Conservation (phyloP, 805 yeast species). For the Starmerella ratchasimensis region DNA sequence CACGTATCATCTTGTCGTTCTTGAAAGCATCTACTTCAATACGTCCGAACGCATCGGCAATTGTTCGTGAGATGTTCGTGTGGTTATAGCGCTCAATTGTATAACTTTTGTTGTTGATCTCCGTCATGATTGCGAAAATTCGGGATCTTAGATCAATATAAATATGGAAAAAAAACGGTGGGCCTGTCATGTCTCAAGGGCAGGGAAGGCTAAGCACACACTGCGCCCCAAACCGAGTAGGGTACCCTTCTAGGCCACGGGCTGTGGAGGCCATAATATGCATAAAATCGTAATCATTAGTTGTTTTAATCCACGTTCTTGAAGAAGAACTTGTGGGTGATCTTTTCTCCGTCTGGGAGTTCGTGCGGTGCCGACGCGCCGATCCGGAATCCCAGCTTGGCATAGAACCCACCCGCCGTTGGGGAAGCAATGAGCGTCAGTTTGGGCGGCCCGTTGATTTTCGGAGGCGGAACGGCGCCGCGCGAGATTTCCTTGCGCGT, state of each 20-base stretch:
- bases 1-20: slow-evolving; percentile 1
- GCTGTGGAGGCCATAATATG: no score
- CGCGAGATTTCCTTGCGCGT: slow-evolving; percentile 1
- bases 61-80: slow-evolving; percentile 1
- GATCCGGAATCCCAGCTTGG: background rate
- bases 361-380: slow-evolving; percentile 1
- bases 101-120: no score
- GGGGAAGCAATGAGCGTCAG: slow-evolving; percentile 10
- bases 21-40: slow-evolving; percentile 7
- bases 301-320: slow-evolving; percentile 5
- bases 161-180: no score
- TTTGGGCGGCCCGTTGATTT: slow-evolving; percentile 10
- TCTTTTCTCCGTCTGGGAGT: slow-evolving; percentile 2
- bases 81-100: background rate
- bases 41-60: slow-evolving; percentile 6
- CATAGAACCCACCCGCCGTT: slow-evolving; percentile 13
- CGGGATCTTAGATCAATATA: no score
- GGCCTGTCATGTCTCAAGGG: no score
- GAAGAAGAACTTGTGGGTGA: slow-evolving; percentile 6
- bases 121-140: no score
- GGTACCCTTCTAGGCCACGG: no score
- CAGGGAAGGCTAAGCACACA: no score
- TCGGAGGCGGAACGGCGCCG: slow-evolving; percentile 4
- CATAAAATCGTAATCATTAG: no score
- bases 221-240: no score